Base-by-base conservation (phyloP, 2,329 filamentous ascomycete species). In the Fusarium mundagurra region DNA sequence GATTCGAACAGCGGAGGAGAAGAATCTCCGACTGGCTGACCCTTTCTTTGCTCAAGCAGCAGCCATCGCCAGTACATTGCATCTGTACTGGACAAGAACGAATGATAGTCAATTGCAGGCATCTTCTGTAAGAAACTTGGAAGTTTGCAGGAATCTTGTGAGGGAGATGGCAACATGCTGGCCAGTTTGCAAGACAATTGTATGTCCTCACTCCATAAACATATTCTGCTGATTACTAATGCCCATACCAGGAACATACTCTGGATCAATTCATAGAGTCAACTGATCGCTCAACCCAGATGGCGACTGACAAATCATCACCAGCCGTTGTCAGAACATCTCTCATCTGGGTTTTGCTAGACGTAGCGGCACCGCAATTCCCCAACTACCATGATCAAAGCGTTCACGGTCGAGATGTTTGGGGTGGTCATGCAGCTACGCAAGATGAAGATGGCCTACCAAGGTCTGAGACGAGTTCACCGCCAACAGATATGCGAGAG, bases 1-100 rank as follows among this genome's bases (percentile, higher is more conserved):
- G 12, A 75, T 75, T 10, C 51, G 62, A 22, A 60, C 47, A 12
- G 59, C 66, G 1, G 38, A 43, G 1, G 69, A 73, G 20, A 75
- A 75, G 10, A 57, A 61, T 1, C 33, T 75, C 1, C 34, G 47
- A 17, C 41, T 73, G 2, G 29, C 62, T 1, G 72, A 75, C 27
- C 72, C 72, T 0, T 75, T 75, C 44, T 70, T 73, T 44, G 59
- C 72, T 0, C 72, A 75, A 5, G 72, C 69, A 27, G 72, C 72
- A 0, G 72, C 72, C 0, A 75, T 75, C 6, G 69, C 72, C 4
- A 65, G 72, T 1, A 73, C 69, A 0, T 4, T 75, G 0, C 72
- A 67, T 10, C 6, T 73, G 0, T 75, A 75, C 45, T 75, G 72
- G 72, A 60, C 61, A 0, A 59, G 43, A 0, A 64, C 43, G 0